A percentile compares a stretch with the other conserved stretches of the same genome.
Conservation (phyloP, 768 basidiomycete species). For the Rhodotorula graminis region DNA sequence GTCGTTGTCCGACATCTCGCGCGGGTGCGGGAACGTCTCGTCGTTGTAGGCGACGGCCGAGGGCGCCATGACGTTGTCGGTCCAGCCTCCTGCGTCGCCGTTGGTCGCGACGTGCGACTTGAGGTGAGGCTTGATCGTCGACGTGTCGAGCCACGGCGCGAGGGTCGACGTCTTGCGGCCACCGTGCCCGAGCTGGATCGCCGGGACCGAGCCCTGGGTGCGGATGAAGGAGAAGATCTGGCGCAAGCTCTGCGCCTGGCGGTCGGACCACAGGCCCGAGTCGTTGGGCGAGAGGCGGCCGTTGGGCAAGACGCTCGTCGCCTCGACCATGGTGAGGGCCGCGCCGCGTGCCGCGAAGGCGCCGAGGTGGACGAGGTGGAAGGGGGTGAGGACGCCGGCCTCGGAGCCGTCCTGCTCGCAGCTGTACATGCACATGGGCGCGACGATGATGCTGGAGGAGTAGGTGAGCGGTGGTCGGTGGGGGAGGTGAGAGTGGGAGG, state of each 20-base stretch:
- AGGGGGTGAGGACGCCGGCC: slow-evolving; percentile 61
- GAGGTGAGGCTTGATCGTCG: slow-evolving; percentile 39
- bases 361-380: slow-evolving; percentile 70
- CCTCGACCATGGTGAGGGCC: slow-evolving; percentile 68
- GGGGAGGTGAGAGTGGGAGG: neutral
- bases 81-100: slow-evolving; percentile 66
- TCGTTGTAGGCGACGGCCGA: slow-evolving; percentile 57
- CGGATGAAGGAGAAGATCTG: slow-evolving; percentile 71
- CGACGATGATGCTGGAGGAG: slow-evolving; percentile 49
- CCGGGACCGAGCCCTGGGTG: slow-evolving; percentile 64
- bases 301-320: slow-evolving; percentile 48
- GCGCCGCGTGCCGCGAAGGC: slow-evolving; percentile 67
- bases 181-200: slow-evolving; percentile 74
- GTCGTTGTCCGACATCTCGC: slow-evolving; percentile 57
- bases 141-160: slow-evolving; percentile 60
- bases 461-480: slow-evolving; percentile 51
- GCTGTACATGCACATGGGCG: slow-evolving; percentile 67
- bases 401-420: slow-evolving; percentile 57
- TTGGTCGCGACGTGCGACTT: slow-evolving; percentile 41
- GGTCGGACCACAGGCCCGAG: slow-evolving; percentile 69
- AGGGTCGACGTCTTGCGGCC: slow-evolving; percentile 72
- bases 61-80: slow-evolving; percentile 61
- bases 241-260: slow-evolving; percentile 57
- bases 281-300: slow-evolving; percentile 49
- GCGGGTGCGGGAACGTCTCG: slow-evolving; percentile 56